These are phyloP conservation scores for Colletotrichum sp. DNA, from an alignment of 2,329 filamentous ascomycete species.

Conservation along the genomic window DNA sequence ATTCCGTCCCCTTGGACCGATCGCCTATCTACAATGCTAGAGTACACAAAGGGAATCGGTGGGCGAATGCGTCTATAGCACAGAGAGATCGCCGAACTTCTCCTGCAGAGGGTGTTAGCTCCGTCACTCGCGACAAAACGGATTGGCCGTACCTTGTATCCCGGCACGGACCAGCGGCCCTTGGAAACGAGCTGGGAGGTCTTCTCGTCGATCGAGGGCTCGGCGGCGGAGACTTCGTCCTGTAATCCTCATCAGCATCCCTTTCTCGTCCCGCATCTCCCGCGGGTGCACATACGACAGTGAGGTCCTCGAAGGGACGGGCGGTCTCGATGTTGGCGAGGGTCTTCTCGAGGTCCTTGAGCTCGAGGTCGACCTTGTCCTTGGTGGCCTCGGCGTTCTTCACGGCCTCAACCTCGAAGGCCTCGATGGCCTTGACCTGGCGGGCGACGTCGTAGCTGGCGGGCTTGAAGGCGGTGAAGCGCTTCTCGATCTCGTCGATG, in stretches of 20 bases:
- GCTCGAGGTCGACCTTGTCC: slow-evolving; percentile 91
- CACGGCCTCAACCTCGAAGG: slow-evolving; percentile 95
- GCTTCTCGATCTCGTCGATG: slow-evolving; percentile 96
- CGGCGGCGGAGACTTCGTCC: slow-evolving; percentile 94
- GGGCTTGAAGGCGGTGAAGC: slow-evolving; percentile 91
- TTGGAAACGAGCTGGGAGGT: slow-evolving; percentile 93
- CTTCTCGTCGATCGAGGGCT: slow-evolving; percentile 97
- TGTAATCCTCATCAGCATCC: slow-evolving; percentile 43
- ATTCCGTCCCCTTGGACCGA: slow-evolving; percentile 25
- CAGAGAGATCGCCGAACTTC: slow-evolving; percentile 97
- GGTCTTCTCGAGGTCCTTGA: slow-evolving; percentile 92
- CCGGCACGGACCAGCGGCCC: slow-evolving; percentile 97
- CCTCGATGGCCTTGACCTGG: slow-evolving; percentile 98
- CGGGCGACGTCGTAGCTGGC: slow-evolving; percentile 89
- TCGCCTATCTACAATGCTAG: slow-evolving; percentile 74
- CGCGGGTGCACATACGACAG: slow-evolving; percentile 75
- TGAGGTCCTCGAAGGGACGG: slow-evolving; percentile 94
- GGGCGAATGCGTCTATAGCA: slow-evolving; percentile 73
- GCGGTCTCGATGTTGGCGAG: slow-evolving; percentile 97
- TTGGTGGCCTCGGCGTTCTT: slow-evolving; percentile 98
- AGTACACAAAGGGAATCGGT: slow-evolving; percentile 64
- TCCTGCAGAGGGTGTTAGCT: slow-evolving; percentile 71
- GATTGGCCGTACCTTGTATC: slow-evolving; percentile 84
- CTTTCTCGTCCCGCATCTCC: neutral
- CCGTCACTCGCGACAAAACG: neutral